These are phyloP conservation scores for Colletotrichum sp. DNA, from an alignment of 2,329 filamentous ascomycete genomes.

Conservation along the genomic window DNA sequence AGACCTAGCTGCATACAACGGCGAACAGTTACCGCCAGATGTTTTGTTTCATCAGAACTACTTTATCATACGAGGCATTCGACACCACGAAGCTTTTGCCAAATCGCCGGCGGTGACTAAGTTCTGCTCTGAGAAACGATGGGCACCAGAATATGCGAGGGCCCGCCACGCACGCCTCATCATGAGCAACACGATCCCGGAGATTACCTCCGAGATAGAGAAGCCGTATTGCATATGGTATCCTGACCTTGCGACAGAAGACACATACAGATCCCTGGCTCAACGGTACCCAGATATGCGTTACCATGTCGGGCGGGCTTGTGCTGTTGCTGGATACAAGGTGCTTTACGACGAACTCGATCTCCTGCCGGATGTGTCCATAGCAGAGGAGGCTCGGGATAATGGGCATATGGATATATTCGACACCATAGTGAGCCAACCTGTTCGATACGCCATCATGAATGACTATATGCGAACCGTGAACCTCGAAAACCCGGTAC, in stretches of 20 bases:
- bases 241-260: slow-evolving; percentile 38
- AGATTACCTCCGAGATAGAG: slow-evolving; percentile 23
- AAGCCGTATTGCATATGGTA: slow-evolving; percentile 48
- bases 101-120: too few species aligned
- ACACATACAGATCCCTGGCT: slow-evolving; percentile 38
- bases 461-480: slow-evolving; percentile 36
- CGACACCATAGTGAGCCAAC: slow-evolving; percentile 30
- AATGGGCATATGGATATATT: slow-evolving; percentile 30
- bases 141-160: too few species aligned
- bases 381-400: slow-evolving; percentile 45
- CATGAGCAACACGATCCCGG: slow-evolving; percentile 39
- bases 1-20: too few species aligned
- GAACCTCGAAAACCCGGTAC: too few species aligned
- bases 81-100: too few species aligned
- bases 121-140: too few species aligned
- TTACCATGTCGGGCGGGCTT: slow-evolving; percentile 43
- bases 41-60: too few species aligned
- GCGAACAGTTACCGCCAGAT: too few species aligned
- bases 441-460: slow-evolving; percentile 35
- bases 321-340: slow-evolving; percentile 41
- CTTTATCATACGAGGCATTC: too few species aligned
- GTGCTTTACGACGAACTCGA: slow-evolving; percentile 39
- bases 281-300: slow-evolving; percentile 33
- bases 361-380: slow-evolving; percentile 40
- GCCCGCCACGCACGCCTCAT: slow-evolving; percentile 37